Conservation (phyloP, 257 asterid species). For the Solanum gandarillasii region DNA sequence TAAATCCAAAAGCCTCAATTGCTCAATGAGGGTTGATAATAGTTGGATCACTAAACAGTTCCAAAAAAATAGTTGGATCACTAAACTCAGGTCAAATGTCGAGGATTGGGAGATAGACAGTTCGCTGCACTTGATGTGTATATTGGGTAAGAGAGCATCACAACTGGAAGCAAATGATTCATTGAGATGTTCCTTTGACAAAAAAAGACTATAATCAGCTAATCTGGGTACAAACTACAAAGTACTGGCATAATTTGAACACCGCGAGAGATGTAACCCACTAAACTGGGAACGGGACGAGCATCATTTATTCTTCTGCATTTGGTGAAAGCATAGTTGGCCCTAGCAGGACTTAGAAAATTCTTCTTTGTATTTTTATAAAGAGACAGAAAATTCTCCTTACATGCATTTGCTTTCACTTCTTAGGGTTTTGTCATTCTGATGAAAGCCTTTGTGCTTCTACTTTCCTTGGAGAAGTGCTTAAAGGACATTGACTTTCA, state of each 20-base stretch:
- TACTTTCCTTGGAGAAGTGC: neutral
- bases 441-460: neutral
- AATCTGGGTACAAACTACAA: neutral
- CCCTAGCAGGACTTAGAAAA: neutral
- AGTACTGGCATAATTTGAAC: neutral
- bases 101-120: neutral
- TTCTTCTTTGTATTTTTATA: neutral
- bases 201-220: neutral
- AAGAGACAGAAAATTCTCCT: neutral
- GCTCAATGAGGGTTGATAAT: neutral
- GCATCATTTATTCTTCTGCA: neutral
- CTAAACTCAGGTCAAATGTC: neutral
- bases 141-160: neutral
- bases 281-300: neutral
- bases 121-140: neutral
- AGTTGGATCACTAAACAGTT: neutral
- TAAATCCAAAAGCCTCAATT: neutral
- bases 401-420: neutral
- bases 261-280: neutral
- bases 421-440: neutral
- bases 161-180: neutral
- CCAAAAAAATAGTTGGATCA: neutral
- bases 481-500: neutral
- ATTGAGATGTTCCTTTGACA: neutral
- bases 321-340: neutral